Evolutionary conservation across 345 rosid species (phyloP).

Genomic region (Acer saccharum): DNA sequence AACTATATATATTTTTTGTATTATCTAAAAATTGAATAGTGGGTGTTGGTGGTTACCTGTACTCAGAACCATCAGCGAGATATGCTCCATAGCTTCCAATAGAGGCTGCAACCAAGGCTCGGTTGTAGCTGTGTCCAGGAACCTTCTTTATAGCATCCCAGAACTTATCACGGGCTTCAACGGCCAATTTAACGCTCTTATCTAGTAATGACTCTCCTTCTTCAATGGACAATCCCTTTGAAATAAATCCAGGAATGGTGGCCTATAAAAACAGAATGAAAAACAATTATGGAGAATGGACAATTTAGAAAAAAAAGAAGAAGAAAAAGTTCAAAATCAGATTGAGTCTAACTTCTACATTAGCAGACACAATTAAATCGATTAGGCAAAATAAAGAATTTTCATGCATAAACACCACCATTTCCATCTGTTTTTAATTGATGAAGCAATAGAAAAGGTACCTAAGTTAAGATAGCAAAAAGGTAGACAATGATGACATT

Average conservation of each 20-base stretch:
- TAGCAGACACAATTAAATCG: neutral
- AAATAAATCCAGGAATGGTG: constrained; percentile 79
- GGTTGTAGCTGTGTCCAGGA: constrained; percentile 55
- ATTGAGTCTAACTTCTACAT: neutral
- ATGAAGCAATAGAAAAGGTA: neutral
- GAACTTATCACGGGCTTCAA: constrained; percentile 81
- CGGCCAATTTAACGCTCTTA: constrained; percentile 74
- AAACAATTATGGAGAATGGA: neutral
- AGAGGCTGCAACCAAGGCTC: constrained; percentile 88
- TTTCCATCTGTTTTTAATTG: neutral
- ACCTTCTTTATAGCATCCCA: constrained; percentile 54
- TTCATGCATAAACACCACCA: neutral
- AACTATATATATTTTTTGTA: neutral
- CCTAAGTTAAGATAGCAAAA: neutral
- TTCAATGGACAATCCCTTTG: constrained; percentile 72
- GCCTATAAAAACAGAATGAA: constrained; percentile 46
- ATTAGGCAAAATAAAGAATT: neutral
- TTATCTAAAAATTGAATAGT: neutral
- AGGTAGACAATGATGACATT: neutral
- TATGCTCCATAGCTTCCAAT: constrained; percentile 95
- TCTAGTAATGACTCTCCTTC: constrained; percentile 64
- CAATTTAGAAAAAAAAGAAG: neutral
- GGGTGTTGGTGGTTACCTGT: constrained; percentile 49
- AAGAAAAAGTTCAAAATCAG: neutral
- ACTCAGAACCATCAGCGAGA: constrained; percentile 96